Evolutionary conservation across 2,329 filamentous ascomycete genomes (phyloP).

Genomic region (Penicillium psychrosexuale): DNA sequence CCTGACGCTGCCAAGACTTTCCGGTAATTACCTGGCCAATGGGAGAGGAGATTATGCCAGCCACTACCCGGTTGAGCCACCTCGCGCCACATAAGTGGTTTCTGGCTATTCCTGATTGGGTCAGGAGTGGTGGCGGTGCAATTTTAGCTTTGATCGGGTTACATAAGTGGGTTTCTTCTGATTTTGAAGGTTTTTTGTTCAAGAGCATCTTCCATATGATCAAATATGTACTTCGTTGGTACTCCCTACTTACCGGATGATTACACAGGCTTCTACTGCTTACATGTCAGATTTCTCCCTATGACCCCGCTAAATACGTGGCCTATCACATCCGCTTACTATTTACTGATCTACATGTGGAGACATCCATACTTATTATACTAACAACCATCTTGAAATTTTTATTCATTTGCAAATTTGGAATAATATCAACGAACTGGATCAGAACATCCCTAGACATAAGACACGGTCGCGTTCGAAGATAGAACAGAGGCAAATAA

Average conservation of each 20-base stretch:
- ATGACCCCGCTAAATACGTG: background rate
- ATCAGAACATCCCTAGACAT: background rate
- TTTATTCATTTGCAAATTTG: background rate
- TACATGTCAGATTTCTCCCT: background rate
- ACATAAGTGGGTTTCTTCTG: background rate
- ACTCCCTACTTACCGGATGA: background rate
- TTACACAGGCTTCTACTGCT: background rate
- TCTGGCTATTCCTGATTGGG: background rate
- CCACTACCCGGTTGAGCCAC: constrained; percentile 9
- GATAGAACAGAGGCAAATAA: background rate
- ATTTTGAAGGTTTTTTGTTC: background rate
- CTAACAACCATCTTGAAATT: background rate
- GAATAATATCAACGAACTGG: background rate
- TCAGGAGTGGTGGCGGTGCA: background rate
- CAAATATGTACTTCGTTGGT: no score
- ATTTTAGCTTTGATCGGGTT: background rate
- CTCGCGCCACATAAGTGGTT: constrained; percentile 16
- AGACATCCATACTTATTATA: background rate
- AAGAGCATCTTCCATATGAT: background rate
- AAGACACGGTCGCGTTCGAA: background rate
- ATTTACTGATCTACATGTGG: background rate
- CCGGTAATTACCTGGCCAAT: background rate
- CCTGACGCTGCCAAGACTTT: constrained; percentile 23
- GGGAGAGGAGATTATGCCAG: background rate
- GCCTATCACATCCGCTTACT: background rate